Evolutionary conservation across 345 rosid genomes (phyloP), one percentile per base, ranked within the genome.

Genomic region (Alliaria petiolata): DNA sequence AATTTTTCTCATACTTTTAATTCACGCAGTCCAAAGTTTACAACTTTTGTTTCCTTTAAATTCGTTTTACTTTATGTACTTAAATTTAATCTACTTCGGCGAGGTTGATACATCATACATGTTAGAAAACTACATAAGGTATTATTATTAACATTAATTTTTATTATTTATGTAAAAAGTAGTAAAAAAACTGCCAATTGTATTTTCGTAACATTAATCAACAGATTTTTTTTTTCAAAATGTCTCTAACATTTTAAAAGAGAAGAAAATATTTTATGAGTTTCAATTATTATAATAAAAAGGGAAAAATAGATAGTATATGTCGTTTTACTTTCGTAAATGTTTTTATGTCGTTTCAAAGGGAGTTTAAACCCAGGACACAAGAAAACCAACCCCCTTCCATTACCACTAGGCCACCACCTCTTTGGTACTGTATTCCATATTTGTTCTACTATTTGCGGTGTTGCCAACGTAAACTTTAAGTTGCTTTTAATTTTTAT

Each of bases 1-100:
- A 62, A 26, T 13, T 61, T n/a, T 67, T 59, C 33, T 67, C 62
- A 12, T 50, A 31, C 62, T 74, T 74, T 67, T 67, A 49, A 30
- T 60, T 52, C 35, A 17, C 50, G 26, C 30, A 22, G 72, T 66
- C 39, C 12, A 74, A 74, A 67, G 39, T 26, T 63, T 35, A 17
- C 47, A 33, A 43, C 62, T 54, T 25, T 55, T 22, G 11, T 30
- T 54, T 67, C 33, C 62, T 40, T 67, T 49, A 35, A 36, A 13
- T 12, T 38, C 25, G 33, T 4, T 42, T 49, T 39, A 6, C 38
- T 13, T 22, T 43, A 54, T 54, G 9, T 20, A 26, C n/a, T 33
- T 45, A n/a, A 36, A 28, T 22, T 33, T 34, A 20, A 69, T 51
- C 8, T 39, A 31, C 25, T 54, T 54, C 25, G 15, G n/a, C 54